phyloP scores from a whole-genome alignment of 1,139 yeast species.

The Blastobotrys serpentis region DNA sequence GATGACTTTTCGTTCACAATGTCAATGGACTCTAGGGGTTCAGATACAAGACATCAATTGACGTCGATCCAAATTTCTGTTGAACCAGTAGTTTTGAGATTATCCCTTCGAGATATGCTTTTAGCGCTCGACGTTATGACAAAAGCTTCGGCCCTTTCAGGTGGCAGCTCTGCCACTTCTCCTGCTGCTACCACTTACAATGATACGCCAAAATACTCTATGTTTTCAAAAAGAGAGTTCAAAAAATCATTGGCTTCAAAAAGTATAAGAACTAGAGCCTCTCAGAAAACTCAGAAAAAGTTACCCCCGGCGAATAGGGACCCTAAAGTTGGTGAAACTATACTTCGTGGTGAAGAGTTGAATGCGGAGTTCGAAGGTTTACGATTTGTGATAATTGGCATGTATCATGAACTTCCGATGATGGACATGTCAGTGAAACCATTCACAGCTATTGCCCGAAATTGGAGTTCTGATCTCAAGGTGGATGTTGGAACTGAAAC shows the following conservation, averaged over 20 bases:
- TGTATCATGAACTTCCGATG: conserved; percentile 90
- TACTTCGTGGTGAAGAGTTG: conserved; percentile 68
- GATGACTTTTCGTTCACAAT: conserved; percentile 87
- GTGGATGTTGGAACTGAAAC: conserved; percentile 71
- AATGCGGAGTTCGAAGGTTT: conserved; percentile 74
- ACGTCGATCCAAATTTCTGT: conserved; percentile 68
- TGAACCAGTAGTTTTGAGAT: conserved; percentile 77
- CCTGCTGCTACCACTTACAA: conserved; percentile 15
- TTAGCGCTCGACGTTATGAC: conserved; percentile 73
- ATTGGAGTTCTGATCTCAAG: conserved; percentile 80
- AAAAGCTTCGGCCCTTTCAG: conserved; percentile 58
- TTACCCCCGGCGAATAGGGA: neutral
- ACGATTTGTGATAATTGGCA: conserved; percentile 86
- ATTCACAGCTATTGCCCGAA: conserved; percentile 66
- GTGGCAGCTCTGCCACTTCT: conserved; percentile 26
- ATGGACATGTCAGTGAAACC: conserved; percentile 77
- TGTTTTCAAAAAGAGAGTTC: conserved; percentile 25
- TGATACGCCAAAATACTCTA: conserved; percentile 25
- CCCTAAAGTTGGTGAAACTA: conserved; percentile 10
- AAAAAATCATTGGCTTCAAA: conserved; percentile 13
- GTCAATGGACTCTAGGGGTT: conserved; percentile 68
- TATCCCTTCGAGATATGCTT: conserved; percentile 83
- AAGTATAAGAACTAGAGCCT: conserved; percentile 11
- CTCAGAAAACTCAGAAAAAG: conserved; percentile 7
- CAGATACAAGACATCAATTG: conserved; percentile 55